phyloP scores from a whole-genome alignment of 192 early-diverging fungal species.

The Lobosporangium transversale region DNA sequence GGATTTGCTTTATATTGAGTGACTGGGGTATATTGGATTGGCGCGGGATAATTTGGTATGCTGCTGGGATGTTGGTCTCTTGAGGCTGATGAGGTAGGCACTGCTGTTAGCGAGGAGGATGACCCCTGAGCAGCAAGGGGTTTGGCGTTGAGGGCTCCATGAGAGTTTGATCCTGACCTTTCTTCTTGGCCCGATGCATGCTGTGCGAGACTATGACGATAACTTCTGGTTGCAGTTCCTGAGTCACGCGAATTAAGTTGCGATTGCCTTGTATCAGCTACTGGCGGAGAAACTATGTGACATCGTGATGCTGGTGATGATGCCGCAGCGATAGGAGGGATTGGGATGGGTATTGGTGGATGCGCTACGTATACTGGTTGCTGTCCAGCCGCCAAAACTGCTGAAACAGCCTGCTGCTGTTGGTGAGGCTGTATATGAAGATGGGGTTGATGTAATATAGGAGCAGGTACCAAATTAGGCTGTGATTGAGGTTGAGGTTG shows the following conservation, averaged over 20 bases:
- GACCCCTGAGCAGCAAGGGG: constrained; percentile 29
- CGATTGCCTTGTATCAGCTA: constrained; percentile 1
- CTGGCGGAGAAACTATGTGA: constrained; percentile 4
- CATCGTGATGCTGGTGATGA: constrained; percentile 12
- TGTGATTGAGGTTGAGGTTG: not conserved
- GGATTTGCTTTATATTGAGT: constrained; percentile 43
- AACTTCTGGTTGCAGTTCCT: constrained; percentile 1
- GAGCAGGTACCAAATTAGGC: not conserved
- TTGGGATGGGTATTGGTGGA: constrained; percentile 21
- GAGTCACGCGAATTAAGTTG: constrained; percentile 9
- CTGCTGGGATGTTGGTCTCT: constrained; percentile 1
- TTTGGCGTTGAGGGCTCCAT: constrained; percentile 9
- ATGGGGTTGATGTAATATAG: too few relatives aligned
- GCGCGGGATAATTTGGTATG: constrained; percentile 21
- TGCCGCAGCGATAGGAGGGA: constrained; percentile 11
- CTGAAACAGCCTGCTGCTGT: not conserved
- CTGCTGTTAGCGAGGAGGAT: constrained; percentile 24
- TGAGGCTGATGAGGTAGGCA: not conserved
- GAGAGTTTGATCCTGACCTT: not conserved
- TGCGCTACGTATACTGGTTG: constrained; percentile 1
- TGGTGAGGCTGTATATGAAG: constrained; percentile 11
- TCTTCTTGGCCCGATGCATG: constrained; percentile 14
- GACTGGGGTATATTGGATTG: constrained; percentile 51
- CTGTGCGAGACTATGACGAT: constrained; percentile 5
- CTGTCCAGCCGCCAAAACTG: not conserved